These are phyloP conservation scores for Calonectria pseudoreteaudii DNA, from an alignment of 2,329 filamentous ascomycete species.

Conservation along the genomic window DNA sequence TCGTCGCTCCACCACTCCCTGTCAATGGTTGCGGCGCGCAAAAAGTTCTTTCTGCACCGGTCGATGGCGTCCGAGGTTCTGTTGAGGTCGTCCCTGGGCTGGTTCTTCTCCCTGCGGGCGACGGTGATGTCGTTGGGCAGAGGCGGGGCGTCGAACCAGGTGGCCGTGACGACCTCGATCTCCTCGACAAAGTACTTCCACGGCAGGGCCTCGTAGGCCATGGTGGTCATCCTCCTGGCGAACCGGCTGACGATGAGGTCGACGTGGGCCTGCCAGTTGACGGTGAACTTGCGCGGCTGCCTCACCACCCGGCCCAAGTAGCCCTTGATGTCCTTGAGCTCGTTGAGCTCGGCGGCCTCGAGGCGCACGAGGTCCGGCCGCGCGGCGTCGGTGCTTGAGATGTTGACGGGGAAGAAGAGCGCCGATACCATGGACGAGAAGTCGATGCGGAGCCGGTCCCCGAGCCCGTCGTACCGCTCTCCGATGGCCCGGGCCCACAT, in stretches of 20 bases:
- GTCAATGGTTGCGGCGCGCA: conserved; percentile 44
- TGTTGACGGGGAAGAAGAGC: conserved; percentile 63
- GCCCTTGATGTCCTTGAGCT: conserved; percentile 51
- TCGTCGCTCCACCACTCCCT: conserved; percentile 49
- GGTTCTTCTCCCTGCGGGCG: not conserved
- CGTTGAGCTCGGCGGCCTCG: conserved; percentile 39
- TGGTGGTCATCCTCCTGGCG: conserved; percentile 61
- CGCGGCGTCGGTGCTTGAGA: conserved; percentile 54
- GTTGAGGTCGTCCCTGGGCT: conserved; percentile 45
- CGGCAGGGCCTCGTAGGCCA: conserved; percentile 46
- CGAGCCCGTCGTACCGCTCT: conserved; percentile 60
- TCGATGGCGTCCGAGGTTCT: conserved; percentile 52
- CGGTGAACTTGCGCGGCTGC: conserved; percentile 42
- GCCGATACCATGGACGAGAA: conserved; percentile 64
- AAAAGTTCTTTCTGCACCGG: conserved; percentile 61
- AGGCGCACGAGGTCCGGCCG: conserved; percentile 50
- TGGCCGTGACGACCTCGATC: conserved; percentile 53
- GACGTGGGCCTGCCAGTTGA: conserved; percentile 74
- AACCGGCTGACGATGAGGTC: conserved; percentile 77
- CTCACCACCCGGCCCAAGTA: conserved; percentile 59
- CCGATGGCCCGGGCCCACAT: conserved; percentile 56
- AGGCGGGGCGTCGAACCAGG: conserved; percentile 56
- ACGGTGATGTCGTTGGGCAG: conserved; percentile 36
- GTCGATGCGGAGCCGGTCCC: conserved; percentile 56
- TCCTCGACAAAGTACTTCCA: conserved; percentile 48